phyloP scores from a whole-genome alignment of 768 basidiomycete genomes.

The Asterophora lycoperdoides region DNA sequence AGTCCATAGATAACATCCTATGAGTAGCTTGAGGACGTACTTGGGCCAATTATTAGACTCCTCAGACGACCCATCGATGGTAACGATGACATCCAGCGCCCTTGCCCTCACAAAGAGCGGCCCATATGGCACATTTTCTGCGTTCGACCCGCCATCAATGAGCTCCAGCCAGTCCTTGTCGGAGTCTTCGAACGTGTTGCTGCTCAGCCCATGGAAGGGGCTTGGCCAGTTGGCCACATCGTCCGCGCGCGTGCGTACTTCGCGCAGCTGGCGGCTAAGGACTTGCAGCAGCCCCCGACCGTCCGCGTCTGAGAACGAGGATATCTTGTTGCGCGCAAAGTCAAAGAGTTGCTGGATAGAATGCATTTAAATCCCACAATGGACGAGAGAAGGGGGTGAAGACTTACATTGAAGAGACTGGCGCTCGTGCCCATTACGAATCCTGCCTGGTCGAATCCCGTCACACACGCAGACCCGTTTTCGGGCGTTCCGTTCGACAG shows the following conservation, averaged over 20 bases:
- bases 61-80: constrained; percentile 65
- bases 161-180: too few species aligned
- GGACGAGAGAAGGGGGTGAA: not conserved
- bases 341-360: constrained; percentile 46
- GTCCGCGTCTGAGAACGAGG: constrained; percentile 33
- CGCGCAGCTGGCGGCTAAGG: constrained; percentile 42
- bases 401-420: constrained; percentile 57
- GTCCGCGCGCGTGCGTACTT: too few species aligned
- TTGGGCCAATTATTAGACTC: constrained; percentile 61
- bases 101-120: constrained; percentile 69
- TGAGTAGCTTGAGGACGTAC: constrained; percentile 39
- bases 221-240: constrained; percentile 71
- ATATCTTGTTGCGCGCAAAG: constrained; percentile 37
- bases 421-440: constrained; percentile 78
- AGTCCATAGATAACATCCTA: too few species aligned
- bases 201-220: constrained; percentile 49
- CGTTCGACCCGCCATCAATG: constrained; percentile 71
- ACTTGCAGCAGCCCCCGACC: constrained; percentile 42
- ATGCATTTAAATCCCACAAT: not conserved
- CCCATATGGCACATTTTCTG: constrained; percentile 66
- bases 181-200: constrained; percentile 49
- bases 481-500: constrained; percentile 52
- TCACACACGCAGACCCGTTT: constrained; percentile 58
- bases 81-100: constrained; percentile 69
- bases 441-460: constrained; percentile 68